phyloP scores from a whole-genome alignment of 257 asterid genomes.

The Capsicum rhomboideum region DNA sequence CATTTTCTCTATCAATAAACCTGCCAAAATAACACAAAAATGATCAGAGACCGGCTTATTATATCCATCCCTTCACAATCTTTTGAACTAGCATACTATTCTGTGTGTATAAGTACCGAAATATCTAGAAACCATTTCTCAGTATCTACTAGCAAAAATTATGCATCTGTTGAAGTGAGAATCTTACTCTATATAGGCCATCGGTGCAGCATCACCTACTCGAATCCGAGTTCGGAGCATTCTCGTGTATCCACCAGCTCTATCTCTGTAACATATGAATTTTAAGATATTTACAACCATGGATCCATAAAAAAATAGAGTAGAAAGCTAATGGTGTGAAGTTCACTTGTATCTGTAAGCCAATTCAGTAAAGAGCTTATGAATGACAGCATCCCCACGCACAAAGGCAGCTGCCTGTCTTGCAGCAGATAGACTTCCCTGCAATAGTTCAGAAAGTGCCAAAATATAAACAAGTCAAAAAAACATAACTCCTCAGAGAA shows the following conservation, averaged over 20 bases:
- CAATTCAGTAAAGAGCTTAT: constrained; percentile 88
- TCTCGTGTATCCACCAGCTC: constrained; percentile 97
- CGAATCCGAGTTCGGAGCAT: constrained; percentile 84
- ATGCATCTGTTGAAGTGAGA: neutral
- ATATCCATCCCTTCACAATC: neutral
- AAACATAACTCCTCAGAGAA: neutral
- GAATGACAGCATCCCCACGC: constrained; percentile 88
- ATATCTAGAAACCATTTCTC: neutral
- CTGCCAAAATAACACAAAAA: constrained; percentile 20
- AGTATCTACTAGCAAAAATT: neutral
- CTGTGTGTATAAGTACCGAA: neutral
- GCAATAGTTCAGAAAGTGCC: constrained; percentile 3
- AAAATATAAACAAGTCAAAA: neutral
- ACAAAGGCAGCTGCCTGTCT: constrained; percentile 87
- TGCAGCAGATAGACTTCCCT: constrained; percentile 88
- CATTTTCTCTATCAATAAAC: constrained; percentile 92
- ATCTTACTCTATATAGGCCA: constrained; percentile 91
- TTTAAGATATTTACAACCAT: neutral
- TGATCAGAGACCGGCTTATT: neutral
- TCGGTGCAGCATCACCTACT: constrained; percentile 88
- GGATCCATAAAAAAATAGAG: neutral
- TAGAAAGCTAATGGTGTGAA: neutral
- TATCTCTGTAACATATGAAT: constrained; percentile 17
- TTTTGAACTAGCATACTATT: neutral
- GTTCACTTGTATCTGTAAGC: constrained; percentile 90